Conservation (phyloP, 139 green algal species). For the Monoraphidium neglectum region DNA sequence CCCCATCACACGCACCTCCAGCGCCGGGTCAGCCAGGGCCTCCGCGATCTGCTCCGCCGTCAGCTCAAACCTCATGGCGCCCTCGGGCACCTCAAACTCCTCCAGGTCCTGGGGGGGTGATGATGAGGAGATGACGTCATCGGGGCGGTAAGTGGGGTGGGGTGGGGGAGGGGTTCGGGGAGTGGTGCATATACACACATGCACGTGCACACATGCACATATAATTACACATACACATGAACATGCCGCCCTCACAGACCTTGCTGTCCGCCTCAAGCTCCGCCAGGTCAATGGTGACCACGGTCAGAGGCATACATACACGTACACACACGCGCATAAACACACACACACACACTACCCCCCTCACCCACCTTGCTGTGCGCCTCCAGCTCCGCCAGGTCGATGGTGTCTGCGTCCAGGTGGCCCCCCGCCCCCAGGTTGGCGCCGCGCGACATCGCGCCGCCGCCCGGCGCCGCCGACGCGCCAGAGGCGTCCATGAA, state of each 20-base stretch:
- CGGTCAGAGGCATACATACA: no score
- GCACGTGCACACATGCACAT: no score
- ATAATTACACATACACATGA: no score
- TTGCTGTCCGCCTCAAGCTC: constrained; percentile 44
- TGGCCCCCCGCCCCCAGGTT: constrained; percentile 76
- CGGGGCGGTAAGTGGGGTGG: neutral
- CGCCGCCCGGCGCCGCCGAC: constrained; percentile 19
- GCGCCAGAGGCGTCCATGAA: constrained; percentile 45
- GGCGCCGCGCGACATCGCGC: constrained; percentile 19
- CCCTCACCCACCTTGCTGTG: constrained; percentile 19
- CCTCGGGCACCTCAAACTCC: constrained; percentile 57
- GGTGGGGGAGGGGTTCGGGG: neutral
- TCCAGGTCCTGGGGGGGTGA: constrained; percentile 29
- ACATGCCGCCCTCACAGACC: no score
- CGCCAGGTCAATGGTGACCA: constrained; percentile 54
- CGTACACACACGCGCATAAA: no score
- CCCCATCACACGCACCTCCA: no score
- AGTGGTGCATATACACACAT: no score
- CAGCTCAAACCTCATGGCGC: constrained; percentile 73
- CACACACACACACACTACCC: no score
- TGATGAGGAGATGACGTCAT: neutral
- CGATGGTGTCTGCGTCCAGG: constrained; percentile 68
- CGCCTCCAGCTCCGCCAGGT: constrained; percentile 54
- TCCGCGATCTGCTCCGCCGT: constrained; percentile 66
- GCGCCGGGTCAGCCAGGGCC: constrained; percentile 58